Percentiles rank a stretch among this genome's conserved stretches.
phyloP scores from a whole-genome alignment of 1,284 basidiomycete species.

The Sporisorium sorghi region DNA sequence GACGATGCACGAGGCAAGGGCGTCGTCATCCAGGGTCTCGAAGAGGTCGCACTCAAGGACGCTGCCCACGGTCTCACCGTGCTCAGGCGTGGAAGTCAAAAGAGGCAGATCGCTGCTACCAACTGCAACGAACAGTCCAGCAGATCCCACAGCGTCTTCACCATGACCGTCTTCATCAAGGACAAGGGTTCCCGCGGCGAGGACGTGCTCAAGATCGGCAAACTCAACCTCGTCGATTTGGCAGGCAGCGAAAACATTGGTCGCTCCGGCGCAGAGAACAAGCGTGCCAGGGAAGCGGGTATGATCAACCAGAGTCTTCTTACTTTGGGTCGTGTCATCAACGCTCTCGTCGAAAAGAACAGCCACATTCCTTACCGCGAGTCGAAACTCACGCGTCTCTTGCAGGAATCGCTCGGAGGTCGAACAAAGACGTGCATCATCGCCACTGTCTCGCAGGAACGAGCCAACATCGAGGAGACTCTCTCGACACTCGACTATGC shows the following conservation, averaged over 20 bases:
- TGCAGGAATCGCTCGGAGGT: conserved; percentile 99
- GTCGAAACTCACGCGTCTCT: conserved; percentile 90
- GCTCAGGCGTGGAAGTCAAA: conserved; percentile 86
- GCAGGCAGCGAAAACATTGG: conserved; percentile 99
- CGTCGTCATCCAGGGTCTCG: conserved; percentile 92
- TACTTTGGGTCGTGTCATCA: conserved; percentile 96
- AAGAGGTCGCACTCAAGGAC: conserved; percentile 87
- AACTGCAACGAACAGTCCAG: conserved; percentile 98
- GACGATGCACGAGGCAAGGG: conserved; percentile 82
- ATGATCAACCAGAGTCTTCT: conserved; percentile 99
- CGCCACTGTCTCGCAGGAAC: conserved; percentile 76
- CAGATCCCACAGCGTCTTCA: conserved; percentile 98
- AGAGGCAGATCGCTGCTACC: conserved; percentile 93
- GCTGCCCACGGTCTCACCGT: conserved; percentile 86
- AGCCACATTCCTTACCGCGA: conserved; percentile 87
- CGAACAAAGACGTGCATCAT: conserved; percentile 98
- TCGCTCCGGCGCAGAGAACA: conserved; percentile 92
- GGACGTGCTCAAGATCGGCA: conserved; percentile 90
- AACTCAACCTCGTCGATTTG: conserved; percentile 95
- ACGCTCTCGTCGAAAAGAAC: conserved; percentile 91
- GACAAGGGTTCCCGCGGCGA: conserved; percentile 81
- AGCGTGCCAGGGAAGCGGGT: conserved; percentile 93
- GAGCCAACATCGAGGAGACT: conserved; percentile 90
- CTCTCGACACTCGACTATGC: conserved; percentile 98
- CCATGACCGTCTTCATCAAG: conserved; percentile 91